phyloP scores from a whole-genome alignment of 2,329 filamentous ascomycete species.

The Diaporthe destruens region DNA sequence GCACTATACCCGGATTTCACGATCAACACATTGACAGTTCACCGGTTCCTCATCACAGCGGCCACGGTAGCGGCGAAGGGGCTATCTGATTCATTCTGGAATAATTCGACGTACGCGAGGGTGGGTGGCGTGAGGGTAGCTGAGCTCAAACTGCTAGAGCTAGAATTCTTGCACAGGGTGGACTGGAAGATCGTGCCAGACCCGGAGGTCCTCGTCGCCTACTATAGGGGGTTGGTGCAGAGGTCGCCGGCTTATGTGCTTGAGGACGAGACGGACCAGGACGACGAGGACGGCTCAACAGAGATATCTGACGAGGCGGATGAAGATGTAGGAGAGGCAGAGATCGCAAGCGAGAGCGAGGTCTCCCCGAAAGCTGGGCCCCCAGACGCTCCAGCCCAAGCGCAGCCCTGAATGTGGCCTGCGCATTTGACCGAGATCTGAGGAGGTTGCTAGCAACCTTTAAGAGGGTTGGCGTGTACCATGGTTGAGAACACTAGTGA shows the following conservation, averaged over 20 bases:
- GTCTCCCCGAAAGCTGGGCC: constrained; percentile 22
- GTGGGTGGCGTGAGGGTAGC: constrained; percentile 92
- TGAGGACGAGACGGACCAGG: constrained; percentile 49
- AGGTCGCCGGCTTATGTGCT: constrained; percentile 69
- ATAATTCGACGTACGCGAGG: constrained; percentile 94
- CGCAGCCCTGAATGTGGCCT: constrained; percentile 19
- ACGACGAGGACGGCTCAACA: constrained; percentile 51
- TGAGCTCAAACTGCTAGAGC: constrained; percentile 89
- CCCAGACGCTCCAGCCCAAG: constrained; percentile 6
- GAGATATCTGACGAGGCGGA: constrained; percentile 52
- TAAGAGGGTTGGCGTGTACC: constrained; percentile 13
- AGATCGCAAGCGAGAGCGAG: constrained; percentile 41
- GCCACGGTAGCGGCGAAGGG: constrained; percentile 97
- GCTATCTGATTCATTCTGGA: constrained; percentile 97
- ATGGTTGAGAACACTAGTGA: constrained; percentile 2
- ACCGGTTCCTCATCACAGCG: constrained; percentile 95
- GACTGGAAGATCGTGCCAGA: constrained; percentile 98
- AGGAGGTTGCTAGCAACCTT: background rate
- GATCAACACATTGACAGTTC: constrained; percentile 94
- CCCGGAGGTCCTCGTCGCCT: constrained; percentile 91
- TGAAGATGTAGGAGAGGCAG: constrained; percentile 48
- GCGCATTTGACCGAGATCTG: background rate
- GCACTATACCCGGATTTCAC: constrained; percentile 94
- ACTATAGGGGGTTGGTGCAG: constrained; percentile 88
- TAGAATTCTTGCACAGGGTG: constrained; percentile 92